Evolutionary conservation across 164 flowering plant species (phyloP).

Genomic region (Sedum album): DNA sequence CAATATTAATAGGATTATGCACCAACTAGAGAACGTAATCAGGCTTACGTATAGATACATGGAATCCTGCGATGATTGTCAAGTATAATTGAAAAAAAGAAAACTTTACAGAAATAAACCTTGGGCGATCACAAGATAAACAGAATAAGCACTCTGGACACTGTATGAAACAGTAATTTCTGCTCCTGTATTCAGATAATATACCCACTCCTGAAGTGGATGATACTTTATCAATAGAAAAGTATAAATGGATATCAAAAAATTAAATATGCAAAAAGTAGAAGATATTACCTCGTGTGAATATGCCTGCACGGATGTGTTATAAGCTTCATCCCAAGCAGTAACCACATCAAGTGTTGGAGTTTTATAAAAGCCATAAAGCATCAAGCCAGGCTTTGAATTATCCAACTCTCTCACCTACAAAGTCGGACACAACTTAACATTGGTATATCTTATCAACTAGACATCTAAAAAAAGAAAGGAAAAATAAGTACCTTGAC

Average conservation of each 20-base stretch:
- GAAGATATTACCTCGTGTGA: conserved; percentile 34
- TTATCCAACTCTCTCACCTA: conserved; percentile 34
- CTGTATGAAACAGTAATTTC: conserved; percentile 31
- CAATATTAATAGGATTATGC: no score
- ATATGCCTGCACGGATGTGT: conserved; percentile 19
- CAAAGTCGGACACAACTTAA: conserved; percentile 3
- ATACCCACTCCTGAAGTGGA: conserved; percentile 38
- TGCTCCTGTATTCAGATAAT: conserved; percentile 42
- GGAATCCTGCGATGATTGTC: no score
- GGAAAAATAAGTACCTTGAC: conserved; percentile 27
- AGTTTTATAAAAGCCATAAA: conserved; percentile 34
- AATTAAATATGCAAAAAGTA: background rate
- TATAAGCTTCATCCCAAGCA: conserved; percentile 28
- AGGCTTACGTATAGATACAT: no score
- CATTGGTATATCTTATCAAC: background rate
- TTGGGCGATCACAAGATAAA: conserved; percentile 42
- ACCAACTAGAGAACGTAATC: no score
- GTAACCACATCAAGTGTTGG: conserved; percentile 40
- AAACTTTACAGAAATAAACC: conserved; percentile 20
- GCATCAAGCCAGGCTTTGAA: conserved; percentile 18
- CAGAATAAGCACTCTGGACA: conserved; percentile 24
- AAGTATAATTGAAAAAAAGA: background rate
- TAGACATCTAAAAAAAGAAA: background rate
- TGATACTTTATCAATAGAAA: background rate
- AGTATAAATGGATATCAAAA: background rate